Evolutionary conservation across 768 basidiomycete genomes (phyloP).

Genomic region (Sarcodon sp.): DNA sequence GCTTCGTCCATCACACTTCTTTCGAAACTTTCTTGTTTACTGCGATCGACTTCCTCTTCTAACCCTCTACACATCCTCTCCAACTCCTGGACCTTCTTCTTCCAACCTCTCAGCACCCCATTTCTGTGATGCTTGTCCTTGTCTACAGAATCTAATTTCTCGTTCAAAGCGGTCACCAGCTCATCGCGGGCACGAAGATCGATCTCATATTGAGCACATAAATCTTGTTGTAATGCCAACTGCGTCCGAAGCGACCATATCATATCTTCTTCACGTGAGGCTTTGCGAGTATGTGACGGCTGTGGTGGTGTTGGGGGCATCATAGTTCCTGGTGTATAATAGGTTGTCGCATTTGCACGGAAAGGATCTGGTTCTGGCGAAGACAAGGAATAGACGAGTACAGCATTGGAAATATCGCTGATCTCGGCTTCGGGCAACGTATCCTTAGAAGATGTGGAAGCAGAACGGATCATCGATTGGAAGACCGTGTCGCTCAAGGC

Average conservation of each 20-base stretch:
- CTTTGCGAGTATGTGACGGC: conserved; percentile 36
- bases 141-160: conserved; percentile 41
- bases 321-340: conserved; percentile 66
- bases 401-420: conserved; percentile 40
- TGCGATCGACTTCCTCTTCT: conserved; percentile 83
- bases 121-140: conserved; percentile 53
- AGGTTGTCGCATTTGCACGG: conserved; percentile 57
- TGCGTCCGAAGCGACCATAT: conserved; percentile 68
- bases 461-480: conserved; percentile 37
- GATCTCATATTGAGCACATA: conserved; percentile 65
- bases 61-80: conserved; percentile 52
- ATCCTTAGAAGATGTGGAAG: conserved; percentile 11
- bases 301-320: conserved; percentile 47
- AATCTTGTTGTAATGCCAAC: conserved; percentile 58
- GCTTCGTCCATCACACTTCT: conserved; percentile 78
- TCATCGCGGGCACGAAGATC: conserved; percentile 68
- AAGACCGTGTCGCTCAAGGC: conserved; percentile 55
- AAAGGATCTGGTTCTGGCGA: conserved; percentile 58
- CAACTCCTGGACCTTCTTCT: conserved; percentile 66
- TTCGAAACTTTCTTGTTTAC: conserved; percentile 70
- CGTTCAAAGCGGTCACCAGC: conserved; percentile 45
- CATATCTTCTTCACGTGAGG: conserved; percentile 58
- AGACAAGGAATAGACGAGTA: conserved; percentile 28
- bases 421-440: conserved; percentile 46
- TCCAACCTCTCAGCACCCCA: conserved; percentile 44